Evolutionary conservation across 202 grass and related monocot genomes (phyloP).

Genomic region (Carex arenaria): DNA sequence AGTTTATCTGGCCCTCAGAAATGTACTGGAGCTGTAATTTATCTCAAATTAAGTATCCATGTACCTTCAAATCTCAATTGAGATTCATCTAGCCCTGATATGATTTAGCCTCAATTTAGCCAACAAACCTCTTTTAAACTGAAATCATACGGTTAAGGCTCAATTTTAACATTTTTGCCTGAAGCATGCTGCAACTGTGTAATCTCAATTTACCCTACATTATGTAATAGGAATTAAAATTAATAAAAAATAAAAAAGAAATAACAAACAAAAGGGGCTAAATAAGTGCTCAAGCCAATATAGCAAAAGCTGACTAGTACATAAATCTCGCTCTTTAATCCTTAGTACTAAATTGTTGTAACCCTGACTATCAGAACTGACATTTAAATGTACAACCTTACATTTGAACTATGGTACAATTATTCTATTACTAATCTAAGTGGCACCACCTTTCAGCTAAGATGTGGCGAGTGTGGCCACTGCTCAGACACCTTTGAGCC

Average conservation of each 20-base stretch:
- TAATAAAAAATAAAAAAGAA: neutral
- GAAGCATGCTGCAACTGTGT: neutral
- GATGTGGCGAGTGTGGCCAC: conserved; percentile 63
- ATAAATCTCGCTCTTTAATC: neutral
- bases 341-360: neutral
- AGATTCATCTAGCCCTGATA: neutral
- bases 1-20: neutral
- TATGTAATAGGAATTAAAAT: neutral
- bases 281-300: neutral
- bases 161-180: neutral
- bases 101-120: neutral
- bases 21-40: neutral
- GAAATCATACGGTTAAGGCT: neutral
- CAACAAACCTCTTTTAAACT: neutral
- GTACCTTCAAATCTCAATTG: neutral
- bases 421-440: conserved; percentile 16
- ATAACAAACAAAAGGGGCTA: neutral
- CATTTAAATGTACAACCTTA: neutral
- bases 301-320: neutral
- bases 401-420: neutral
- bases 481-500: conserved; percentile 78
- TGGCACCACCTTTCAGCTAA: conserved; percentile 47
- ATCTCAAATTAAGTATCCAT: neutral
- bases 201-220: neutral
- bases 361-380: neutral